Evolutionary conservation across 768 basidiomycete genomes (phyloP).

Genomic region (Mycena kentingensis): DNA sequence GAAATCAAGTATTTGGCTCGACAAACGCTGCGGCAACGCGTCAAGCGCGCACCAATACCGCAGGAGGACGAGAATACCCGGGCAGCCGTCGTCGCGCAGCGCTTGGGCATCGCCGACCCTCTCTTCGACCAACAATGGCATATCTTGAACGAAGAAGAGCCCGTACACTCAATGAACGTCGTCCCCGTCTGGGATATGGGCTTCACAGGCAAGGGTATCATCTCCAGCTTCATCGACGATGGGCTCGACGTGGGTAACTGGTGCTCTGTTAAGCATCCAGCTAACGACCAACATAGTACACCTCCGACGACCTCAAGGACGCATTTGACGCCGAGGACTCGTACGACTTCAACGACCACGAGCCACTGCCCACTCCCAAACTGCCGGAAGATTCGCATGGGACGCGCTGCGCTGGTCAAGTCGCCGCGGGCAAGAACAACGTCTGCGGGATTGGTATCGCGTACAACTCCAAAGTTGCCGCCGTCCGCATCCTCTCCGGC

Average conservation of each 20-base stretch:
- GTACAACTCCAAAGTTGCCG: slow-evolving; percentile 88
- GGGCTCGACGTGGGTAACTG: slow-evolving; percentile 62
- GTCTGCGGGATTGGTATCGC: slow-evolving; percentile 95
- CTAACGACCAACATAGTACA: slow-evolving; percentile 82
- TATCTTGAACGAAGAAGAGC: slow-evolving; percentile 82
- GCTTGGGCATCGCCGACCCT: slow-evolving; percentile 68
- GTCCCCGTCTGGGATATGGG: slow-evolving; percentile 90
- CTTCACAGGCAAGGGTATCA: slow-evolving; percentile 82
- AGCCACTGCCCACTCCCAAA: slow-evolving; percentile 80
- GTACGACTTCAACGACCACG: slow-evolving; percentile 96
- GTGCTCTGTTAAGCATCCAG: neutral
- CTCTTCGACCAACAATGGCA: slow-evolving; percentile 91
- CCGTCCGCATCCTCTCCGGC: slow-evolving; percentile 92
- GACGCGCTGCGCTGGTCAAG: slow-evolving; percentile 96
- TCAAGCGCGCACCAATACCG: slow-evolving; percentile 66
- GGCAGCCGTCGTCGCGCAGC: slow-evolving; percentile 14
- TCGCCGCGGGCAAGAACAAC: slow-evolving; percentile 89
- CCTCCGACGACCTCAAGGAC: slow-evolving; percentile 78
- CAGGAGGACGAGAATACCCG: slow-evolving; percentile 20
- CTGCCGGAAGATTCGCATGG: slow-evolving; percentile 94
- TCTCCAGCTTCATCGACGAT: slow-evolving; percentile 93
- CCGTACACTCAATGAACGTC: slow-evolving; percentile 88
- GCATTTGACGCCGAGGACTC: slow-evolving; percentile 94
- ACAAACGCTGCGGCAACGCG: slow-evolving; percentile 66
- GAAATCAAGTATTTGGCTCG: slow-evolving; percentile 63